phyloP scores from a whole-genome alignment of 805 yeast species.

The Debaryomyces tyrocola region DNA sequence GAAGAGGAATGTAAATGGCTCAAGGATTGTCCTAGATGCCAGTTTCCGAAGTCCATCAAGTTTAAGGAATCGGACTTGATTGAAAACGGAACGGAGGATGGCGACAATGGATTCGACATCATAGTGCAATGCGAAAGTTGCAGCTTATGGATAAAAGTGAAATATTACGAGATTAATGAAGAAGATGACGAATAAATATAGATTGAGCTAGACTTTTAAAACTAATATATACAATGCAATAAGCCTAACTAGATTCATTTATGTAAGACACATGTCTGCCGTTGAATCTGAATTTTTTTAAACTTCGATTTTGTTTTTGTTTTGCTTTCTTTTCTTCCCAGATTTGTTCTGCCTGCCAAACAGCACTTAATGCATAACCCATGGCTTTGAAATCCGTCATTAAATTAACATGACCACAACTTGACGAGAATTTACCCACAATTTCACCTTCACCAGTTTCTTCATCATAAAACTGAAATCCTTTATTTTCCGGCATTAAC shows the following conservation, averaged over 20 bases:
- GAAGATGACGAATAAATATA: background rate
- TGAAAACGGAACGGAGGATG: conserved; percentile 50
- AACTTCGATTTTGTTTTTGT: background rate
- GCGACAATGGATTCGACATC: conserved; percentile 57
- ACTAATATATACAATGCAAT: background rate
- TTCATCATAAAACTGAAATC: conserved; percentile 45
- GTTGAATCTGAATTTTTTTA: background rate
- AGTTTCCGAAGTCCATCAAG: conserved; percentile 49
- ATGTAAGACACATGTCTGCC: background rate
- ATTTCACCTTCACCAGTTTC: conserved; percentile 47
- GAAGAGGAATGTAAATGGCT: conserved; percentile 35
- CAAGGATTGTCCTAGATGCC: conserved; percentile 70
- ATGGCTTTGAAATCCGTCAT: conserved; percentile 72
- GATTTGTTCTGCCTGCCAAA: conserved; percentile 55
- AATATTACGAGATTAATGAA: conserved; percentile 52
- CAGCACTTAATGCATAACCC: conserved; percentile 67
- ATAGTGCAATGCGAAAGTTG: conserved; percentile 81
- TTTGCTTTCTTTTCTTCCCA: conserved; percentile 23
- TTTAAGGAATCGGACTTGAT: conserved; percentile 64
- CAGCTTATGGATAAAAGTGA: conserved; percentile 81
- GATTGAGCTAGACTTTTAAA: background rate
- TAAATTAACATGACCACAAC: conserved; percentile 75
- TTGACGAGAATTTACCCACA: conserved; percentile 63
- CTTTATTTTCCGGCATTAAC: conserved; percentile 75
- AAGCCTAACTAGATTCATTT: background rate